phyloP scores from a whole-genome alignment of 2,329 filamentous ascomycete species.

The Paecilomyces formosus region DNA sequence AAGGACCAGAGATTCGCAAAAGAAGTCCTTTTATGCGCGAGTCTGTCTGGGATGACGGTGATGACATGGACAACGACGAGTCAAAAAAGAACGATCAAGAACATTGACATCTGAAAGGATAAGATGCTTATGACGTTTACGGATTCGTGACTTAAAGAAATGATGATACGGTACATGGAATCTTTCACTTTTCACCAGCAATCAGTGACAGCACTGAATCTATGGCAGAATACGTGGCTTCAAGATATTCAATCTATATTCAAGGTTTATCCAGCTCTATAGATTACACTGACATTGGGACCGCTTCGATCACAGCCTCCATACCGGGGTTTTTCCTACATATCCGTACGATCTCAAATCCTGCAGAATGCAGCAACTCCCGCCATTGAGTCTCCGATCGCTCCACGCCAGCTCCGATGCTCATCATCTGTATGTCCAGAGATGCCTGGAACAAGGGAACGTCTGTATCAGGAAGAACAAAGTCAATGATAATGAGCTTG shows the following conservation, averaged over 20 bases:
- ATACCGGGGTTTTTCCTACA: constrained; percentile 8
- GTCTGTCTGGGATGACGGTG: not conserved
- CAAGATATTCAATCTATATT: not conserved
- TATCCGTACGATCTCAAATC: constrained; percentile 17
- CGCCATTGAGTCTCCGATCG: constrained; percentile 26
- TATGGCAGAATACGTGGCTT: not conserved
- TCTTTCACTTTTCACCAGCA: too few relatives aligned
- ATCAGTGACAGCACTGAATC: too few relatives aligned
- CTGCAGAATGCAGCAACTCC: constrained; percentile 17
- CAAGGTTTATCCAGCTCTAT: not conserved
- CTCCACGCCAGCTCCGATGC: constrained; percentile 25
- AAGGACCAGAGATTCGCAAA: constrained; percentile 32
- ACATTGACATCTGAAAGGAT: not conserved
- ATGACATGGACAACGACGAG: not conserved
- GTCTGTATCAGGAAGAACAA: constrained; percentile 24
- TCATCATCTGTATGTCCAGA: constrained; percentile 34
- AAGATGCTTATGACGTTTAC: too few relatives aligned
- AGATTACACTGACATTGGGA: constrained; percentile 1
- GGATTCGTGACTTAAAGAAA: too few relatives aligned
- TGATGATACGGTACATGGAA: too few relatives aligned
- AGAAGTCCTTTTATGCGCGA: not conserved
- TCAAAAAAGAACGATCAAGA: not conserved
- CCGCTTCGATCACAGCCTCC: constrained; percentile 6
- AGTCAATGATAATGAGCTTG: constrained; percentile 28
- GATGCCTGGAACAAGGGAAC: constrained; percentile 20